These are phyloP conservation scores for Phytopythium kandeliae DNA, from an alignment of 352 stramenopile species.

Conservation along the genomic window DNA sequence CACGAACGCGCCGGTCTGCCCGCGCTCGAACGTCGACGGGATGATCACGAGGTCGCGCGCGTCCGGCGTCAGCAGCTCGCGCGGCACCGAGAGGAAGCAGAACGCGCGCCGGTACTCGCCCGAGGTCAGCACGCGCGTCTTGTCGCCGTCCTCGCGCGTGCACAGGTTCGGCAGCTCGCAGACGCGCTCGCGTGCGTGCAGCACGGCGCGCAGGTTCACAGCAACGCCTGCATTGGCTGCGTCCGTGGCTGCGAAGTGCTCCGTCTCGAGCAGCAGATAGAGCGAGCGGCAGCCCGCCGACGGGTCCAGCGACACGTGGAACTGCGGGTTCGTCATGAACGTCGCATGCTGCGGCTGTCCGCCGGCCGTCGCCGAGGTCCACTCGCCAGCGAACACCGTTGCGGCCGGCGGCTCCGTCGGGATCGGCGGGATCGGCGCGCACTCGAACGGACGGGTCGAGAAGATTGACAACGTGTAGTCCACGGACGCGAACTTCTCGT, in stretches of 20 bases:
- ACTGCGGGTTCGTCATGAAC: constrained; percentile 82
- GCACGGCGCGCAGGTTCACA: constrained; percentile 61
- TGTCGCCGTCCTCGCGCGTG: constrained; percentile 4
- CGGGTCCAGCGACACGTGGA: constrained; percentile 41
- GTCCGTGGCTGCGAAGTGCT: constrained; percentile 30
- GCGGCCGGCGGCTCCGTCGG: constrained; percentile 24
- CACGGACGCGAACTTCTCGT: constrained; percentile 86
- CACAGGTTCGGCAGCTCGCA: constrained; percentile 31
- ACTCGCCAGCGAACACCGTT: constrained; percentile 38
- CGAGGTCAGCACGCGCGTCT: constrained; percentile 44
- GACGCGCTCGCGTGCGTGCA: constrained; percentile 41
- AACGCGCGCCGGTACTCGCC: constrained; percentile 78
- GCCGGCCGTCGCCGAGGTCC: constrained; percentile 36
- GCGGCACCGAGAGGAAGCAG: constrained; percentile 58
- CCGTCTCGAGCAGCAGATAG: constrained; percentile 59
- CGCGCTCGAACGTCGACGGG: constrained; percentile 66
- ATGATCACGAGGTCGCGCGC: constrained; percentile 56
- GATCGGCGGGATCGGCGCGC: constrained; percentile 44
- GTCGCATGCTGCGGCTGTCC: constrained; percentile 64
- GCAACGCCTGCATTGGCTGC: constrained; percentile 21
- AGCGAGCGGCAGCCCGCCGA: constrained; percentile 27
- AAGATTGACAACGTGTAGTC: constrained; percentile 88
- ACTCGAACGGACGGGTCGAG: constrained; percentile 71
- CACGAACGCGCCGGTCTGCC: constrained; percentile 35
- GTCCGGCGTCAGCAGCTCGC: constrained; percentile 11